phyloP scores from a whole-genome alignment of 345 rosid species.

The Cochlearia excelsa region DNA sequence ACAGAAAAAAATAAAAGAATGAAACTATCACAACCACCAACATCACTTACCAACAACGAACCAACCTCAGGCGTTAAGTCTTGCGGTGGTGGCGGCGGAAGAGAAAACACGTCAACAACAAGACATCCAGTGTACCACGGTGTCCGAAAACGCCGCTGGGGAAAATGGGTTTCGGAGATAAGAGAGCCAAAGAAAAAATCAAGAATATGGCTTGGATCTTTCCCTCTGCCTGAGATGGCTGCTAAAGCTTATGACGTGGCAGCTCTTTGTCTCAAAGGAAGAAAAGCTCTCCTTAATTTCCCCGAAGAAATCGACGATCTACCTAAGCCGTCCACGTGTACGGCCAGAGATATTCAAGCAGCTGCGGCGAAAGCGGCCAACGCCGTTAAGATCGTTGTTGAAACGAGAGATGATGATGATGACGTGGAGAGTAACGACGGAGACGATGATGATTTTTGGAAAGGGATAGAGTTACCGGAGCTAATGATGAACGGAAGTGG shows the following conservation, averaged over 20 bases:
- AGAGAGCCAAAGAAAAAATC: slow-evolving; percentile 84
- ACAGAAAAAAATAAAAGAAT: slow-evolving; percentile 37
- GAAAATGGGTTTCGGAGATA: slow-evolving; percentile 90
- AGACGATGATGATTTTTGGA: slow-evolving; percentile 72
- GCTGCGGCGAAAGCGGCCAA: slow-evolving; percentile 75
- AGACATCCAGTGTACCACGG: slow-evolving; percentile 70
- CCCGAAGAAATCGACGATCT: slow-evolving; percentile 63
- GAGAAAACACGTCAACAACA: slow-evolving; percentile 35
- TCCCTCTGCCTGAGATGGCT: slow-evolving; percentile 82
- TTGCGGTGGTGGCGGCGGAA: slow-evolving; percentile 11
- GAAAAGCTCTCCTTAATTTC: slow-evolving; percentile 77
- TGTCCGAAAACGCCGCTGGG: slow-evolving; percentile 80
- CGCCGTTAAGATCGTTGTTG: slow-evolving; percentile 24
- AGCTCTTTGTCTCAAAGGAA: slow-evolving; percentile 65
- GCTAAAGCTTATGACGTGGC: slow-evolving; percentile 87
- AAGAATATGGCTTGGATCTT: slow-evolving; percentile 85
- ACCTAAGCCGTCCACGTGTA: slow-evolving; percentile 55
- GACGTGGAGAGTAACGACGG: slow-evolving; percentile 21
- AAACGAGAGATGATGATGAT: slow-evolving; percentile 31
- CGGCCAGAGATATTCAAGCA: slow-evolving; percentile 70
- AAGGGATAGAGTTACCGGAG: slow-evolving; percentile 71
- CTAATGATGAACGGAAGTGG: slow-evolving; percentile 37
- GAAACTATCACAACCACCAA: slow-evolving; percentile 32
- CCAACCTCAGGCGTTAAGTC: slow-evolving; percentile 30
- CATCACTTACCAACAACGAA: slow-evolving; percentile 41